These are phyloP conservation scores for Talaromyces sp. DNA, from an alignment of 2,329 filamentous ascomycete genomes.

Conservation along the genomic window DNA sequence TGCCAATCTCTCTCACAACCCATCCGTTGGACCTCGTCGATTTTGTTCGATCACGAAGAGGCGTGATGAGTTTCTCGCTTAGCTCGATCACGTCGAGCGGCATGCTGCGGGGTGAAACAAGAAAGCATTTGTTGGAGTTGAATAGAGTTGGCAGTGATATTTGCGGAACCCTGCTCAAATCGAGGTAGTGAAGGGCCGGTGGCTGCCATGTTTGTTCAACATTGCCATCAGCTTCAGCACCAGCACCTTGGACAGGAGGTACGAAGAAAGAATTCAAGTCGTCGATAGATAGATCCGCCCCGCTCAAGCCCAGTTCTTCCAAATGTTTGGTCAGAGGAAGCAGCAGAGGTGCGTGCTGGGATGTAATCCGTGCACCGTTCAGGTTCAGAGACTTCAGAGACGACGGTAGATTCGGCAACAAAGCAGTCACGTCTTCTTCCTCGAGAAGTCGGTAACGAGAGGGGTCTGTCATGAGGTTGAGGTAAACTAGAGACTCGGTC, in stretches of 20 bases:
- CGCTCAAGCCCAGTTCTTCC: conserved; percentile 70
- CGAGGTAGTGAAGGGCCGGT: conserved; percentile 66
- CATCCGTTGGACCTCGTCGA: conserved; percentile 58
- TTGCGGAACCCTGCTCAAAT: conserved; percentile 64
- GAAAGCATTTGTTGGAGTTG: conserved; percentile 47
- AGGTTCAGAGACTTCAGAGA: conserved; percentile 70
- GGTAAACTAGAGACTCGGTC: conserved; percentile 58
- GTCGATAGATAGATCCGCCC: conserved; percentile 56
- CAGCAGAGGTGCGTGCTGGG: conserved; percentile 59
- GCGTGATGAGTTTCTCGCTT: conserved; percentile 61
- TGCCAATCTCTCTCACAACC: conserved; percentile 63
- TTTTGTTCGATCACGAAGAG: conserved; percentile 58
- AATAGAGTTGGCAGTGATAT: conserved; percentile 55
- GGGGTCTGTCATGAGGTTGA: conserved; percentile 69
- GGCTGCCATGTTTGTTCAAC: conserved; percentile 45
- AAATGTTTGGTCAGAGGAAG: conserved; percentile 64
- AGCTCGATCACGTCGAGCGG: conserved; percentile 75
- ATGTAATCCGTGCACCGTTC: conserved; percentile 66
- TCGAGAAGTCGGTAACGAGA: conserved; percentile 67
- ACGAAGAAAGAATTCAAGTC: conserved; percentile 63
- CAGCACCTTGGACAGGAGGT: conserved; percentile 19
- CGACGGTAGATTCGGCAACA: conserved; percentile 61
- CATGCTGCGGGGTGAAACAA: conserved; percentile 57
- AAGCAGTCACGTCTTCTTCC: conserved; percentile 57
- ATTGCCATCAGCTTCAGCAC: conserved; percentile 16